Base-by-base conservation (phyloP, 768 basidiomycete species). In the Lactifluus volemus region DNA sequence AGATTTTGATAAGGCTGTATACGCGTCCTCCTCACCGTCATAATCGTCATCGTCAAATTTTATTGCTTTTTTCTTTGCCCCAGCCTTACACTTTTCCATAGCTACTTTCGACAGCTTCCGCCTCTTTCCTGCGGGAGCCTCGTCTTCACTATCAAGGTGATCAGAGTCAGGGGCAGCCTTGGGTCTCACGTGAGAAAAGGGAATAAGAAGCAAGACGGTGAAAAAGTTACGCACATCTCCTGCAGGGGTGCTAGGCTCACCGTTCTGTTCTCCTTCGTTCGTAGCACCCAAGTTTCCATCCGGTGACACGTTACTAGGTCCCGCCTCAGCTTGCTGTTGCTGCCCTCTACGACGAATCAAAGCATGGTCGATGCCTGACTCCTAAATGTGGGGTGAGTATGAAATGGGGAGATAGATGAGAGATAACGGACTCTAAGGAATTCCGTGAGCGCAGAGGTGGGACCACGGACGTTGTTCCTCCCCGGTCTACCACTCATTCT, bases 381-480 rank as follows among this genome's bases (percentile, higher is more conserved):
- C 82, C 79, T 81, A 65, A 25, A 49, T 21, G 4, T 10, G 6
- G 34, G 53, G 30, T 21, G 52, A 48, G 30, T 8, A 57, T 25
- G 4, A 2, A 12, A 5, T 34, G 2, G 1, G 19, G 36, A 8
- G 2, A 5, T 17, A 14, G 25, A 12, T 7, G 3, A 9, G 9
- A 9, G 32, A 34, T n/a, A 29, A 72, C 76, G 32, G 61, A 88
- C 91, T 67, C 81, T 81, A 38, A 93, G 74, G 65, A 88, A 93
- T 64, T 90, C 88, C 39, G 91, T 92, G 12, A 93, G 73, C 0
- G 91, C 91, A 21, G 89, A 92, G 0, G 87, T 83, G 2, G 92
- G 91, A 0, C 92, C 91, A 12, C 86, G 82, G 47, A 92, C 83
- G 60, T 88, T 88, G 70, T 82, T 81, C 38, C 59, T 60, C 15